Conservation (phyloP, 306 rosid genomes). For the Aeschynomene evenia region DNA sequence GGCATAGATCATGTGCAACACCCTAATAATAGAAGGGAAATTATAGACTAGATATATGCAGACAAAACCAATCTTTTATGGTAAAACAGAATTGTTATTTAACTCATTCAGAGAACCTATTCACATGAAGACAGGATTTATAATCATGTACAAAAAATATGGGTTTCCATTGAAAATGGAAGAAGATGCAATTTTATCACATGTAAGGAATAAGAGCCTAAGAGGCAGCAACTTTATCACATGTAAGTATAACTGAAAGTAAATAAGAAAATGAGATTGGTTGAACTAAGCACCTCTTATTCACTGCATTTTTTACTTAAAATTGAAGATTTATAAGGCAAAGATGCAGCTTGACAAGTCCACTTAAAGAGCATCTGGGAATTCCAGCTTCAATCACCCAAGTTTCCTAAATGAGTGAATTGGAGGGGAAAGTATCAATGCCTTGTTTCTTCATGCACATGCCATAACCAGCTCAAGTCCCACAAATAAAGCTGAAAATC, state of each 20-base stretch:
- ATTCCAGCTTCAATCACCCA: slow-evolving; percentile 41
- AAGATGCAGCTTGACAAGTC: slow-evolving; percentile 35
- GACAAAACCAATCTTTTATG: slow-evolving; percentile 14
- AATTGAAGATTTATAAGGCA: slow-evolving; percentile 15
- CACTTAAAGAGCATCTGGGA: slow-evolving; percentile 20
- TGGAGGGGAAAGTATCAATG: slow-evolving; percentile 55
- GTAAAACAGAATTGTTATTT: slow-evolving; percentile 5
- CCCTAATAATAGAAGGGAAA: background rate
- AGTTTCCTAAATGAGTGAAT: slow-evolving; percentile 46
- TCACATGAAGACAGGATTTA: background rate
- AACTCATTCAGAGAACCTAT: background rate
- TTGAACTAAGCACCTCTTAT: slow-evolving; percentile 36
- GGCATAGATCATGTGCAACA: background rate
- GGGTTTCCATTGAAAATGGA: slow-evolving; percentile 17
- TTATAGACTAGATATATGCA: slow-evolving; percentile 4
- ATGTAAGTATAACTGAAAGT: slow-evolving; percentile 1
- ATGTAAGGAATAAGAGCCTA: no score
- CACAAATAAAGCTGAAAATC: slow-evolving; percentile 39
- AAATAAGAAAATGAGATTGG: slow-evolving; percentile 21
- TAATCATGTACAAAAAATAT: background rate
- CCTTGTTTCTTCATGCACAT: slow-evolving; percentile 33
- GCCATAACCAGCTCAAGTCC: slow-evolving; percentile 33
- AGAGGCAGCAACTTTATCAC: background rate
- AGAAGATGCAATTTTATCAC: slow-evolving; percentile 12
- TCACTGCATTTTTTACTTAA: slow-evolving; percentile 23